Conservation (phyloP, 2,329 filamentous ascomycete species). For the Neonectria faginata region DNA sequence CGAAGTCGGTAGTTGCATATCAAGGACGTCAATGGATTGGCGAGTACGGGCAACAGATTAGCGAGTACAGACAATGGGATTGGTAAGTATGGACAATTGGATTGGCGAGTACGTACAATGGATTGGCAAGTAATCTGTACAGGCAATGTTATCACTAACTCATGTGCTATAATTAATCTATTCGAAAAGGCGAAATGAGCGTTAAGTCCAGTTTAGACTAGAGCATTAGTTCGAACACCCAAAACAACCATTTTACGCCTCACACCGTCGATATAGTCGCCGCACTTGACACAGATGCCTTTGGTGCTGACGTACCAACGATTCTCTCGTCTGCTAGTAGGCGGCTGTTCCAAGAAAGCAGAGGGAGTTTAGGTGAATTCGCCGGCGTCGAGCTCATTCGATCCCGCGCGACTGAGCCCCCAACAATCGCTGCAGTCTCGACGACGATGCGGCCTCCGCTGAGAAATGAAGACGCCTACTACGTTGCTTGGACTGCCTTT, state of each 20-base stretch:
- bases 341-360: background rate
- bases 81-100: no score
- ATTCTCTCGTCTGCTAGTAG: conserved; percentile 11
- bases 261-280: background rate
- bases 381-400: background rate
- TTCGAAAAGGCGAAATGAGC: no score
- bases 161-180: no score
- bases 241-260: background rate
- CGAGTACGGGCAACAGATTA: no score
- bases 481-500: conserved; percentile 10
- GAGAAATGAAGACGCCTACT: background rate
- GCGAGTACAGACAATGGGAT: no score
- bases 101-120: no score
- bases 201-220: no score
- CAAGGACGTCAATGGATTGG: no score
- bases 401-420: conserved; percentile 16
- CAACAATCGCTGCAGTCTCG: conserved; percentile 10
- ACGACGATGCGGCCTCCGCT: background rate
- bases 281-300: background rate
- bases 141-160: no score
- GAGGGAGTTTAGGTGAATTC: background rate
- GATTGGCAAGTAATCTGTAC: no score
- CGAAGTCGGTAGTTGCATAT: no score
- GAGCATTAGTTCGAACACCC: background rate
- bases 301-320: conserved; percentile 2